Base-by-base conservation (phyloP, 768 basidiomycete species). In the Suillus brevipes region DNA sequence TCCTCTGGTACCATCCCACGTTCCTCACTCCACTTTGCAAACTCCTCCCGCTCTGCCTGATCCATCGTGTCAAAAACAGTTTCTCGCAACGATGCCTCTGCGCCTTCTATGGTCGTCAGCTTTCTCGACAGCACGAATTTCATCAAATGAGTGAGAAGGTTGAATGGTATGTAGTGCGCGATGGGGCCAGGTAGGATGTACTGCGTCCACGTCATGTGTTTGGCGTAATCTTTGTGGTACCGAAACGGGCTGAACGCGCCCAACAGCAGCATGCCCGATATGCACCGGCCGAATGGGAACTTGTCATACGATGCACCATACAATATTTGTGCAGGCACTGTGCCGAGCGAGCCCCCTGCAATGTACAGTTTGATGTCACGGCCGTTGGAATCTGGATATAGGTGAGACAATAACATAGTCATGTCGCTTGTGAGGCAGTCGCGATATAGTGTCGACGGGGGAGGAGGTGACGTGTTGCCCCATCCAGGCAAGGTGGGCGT, bases 401-500 rank as follows among this genome's bases (percentile, higher is more conserved):
- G 78, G 70, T 85, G 83, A 23, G 78, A 72, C 47, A 88, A 77
- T 50, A 88, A 75, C 14, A 78, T 73, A 0, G 81, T 78, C 65
- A 83, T 79, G 68, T 85, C 85, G 57, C 74, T 65, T 38, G 77
- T 76, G 62, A 87, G 73, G 14, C 78, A 77, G 28, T 78, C 73
- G 58, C 81, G 71, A 68, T 83, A 87, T 2, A 80, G 69, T 0
- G 72, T 64, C 9, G 72, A 64, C 9, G 75, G 65, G 4, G 70
- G 71, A 6, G 80, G 71, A 1, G 83, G 79, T 0, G 85, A 84
- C 6, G 86, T 82, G 53, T 78, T 78, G 4, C 86, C 86, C 86
- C 87, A 87, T 2, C 85, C 87, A 25, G 85, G 83, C 38, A 88
- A 81, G 12, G 86, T 84, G 4, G 85, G 85, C 13, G 81, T 77